A percentile compares a stretch with the other conserved stretches of the same genome.
phyloP scores from a whole-genome alignment of 805 yeast genomes.

The Spathaspora hagerdaliae region DNA sequence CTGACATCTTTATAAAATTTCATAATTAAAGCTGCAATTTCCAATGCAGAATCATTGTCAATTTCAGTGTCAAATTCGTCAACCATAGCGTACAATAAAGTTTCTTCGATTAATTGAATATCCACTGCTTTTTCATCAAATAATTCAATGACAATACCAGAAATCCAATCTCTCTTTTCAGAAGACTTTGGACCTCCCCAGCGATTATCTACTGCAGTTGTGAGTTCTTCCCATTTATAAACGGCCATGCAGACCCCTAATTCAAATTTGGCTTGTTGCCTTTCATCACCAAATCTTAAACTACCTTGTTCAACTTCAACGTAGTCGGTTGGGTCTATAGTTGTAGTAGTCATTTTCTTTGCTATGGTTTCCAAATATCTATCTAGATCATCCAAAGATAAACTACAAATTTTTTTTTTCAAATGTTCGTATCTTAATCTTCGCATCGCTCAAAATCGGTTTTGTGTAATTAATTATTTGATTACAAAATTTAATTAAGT shows the following conservation, averaged over 20 bases:
- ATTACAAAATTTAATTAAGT: not conserved
- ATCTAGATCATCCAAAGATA: no score
- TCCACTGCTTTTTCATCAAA: conserved; percentile 70
- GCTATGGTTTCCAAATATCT: no score
- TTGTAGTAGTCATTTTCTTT: conserved; percentile 12
- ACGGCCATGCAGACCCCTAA: conserved; percentile 89
- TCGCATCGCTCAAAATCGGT: no score
- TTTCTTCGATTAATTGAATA: conserved; percentile 74
- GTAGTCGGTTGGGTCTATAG: conserved; percentile 45
- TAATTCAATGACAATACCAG: conserved; percentile 75
- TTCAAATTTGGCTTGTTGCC: conserved; percentile 82
- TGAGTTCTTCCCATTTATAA: conserved; percentile 85
- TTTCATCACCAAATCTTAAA: conserved; percentile 49
- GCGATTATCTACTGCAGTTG: conserved; percentile 80
- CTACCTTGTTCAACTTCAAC: conserved; percentile 50
- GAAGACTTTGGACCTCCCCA: conserved; percentile 96
- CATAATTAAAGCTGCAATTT: conserved; percentile 64
- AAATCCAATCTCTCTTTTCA: conserved; percentile 94
- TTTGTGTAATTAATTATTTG: no score
- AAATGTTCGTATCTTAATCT: no score
- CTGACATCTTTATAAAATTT: conserved; percentile 63
- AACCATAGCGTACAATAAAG: conserved; percentile 82
- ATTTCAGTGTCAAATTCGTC: conserved; percentile 90
- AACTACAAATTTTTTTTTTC: no score
- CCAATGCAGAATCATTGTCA: conserved; percentile 84